Base-by-base conservation (phyloP, 768 basidiomycete species). In the Rhodocollybia butyracea region DNA sequence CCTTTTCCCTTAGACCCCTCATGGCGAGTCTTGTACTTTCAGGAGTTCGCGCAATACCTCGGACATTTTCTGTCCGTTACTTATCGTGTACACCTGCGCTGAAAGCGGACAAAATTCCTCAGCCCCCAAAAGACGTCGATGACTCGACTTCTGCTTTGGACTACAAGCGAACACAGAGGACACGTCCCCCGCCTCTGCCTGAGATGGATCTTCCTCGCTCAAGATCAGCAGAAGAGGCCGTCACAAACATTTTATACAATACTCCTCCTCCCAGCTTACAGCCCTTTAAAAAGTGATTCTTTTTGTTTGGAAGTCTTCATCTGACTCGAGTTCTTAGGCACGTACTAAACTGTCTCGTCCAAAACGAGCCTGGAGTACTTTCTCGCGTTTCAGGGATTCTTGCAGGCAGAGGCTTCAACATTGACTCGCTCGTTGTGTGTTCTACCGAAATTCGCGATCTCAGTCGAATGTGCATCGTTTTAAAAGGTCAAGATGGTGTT, bases 351-450 rank as follows among this genome's bases (percentile, higher is more conserved):
- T 98, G 95, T 70, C 85, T 99, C 57, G 97, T 98, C 3, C 97
- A 99, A 72, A 98, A 99, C 68, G 97, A 99, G 73, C 97, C 97
- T 2, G 97, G 97, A 65, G 97, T 99, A n/a, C 82, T 99, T 12
- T 97, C 96, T 27, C 89, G 97, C 63, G 94, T 99, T 3, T 96
- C 96, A 5, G 97, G 97, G 53, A 98, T 96, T 65, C 81, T 99
- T 22, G 97, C 97, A 19, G 97, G 92, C 39, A 80, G 97, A 60
- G 97, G 97, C 3, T 97, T 99, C 80, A 99, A 99, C 77, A 91
- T 96, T 69, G 96, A 99, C 73, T 98, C 96, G 4, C 78, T 99
- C 59, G 97, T 99, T 64, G 97, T 99, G 24, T 99, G 97, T 73
- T 84, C 91, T 51, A 99, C 97, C 34, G 97, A 98, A 73, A 93